Evolutionary conservation across 495 filamentous ascomycete genomes (phyloP), one percentile per base, ranked within the genome.

Genomic region (Xylaria flabelliformis): DNA sequence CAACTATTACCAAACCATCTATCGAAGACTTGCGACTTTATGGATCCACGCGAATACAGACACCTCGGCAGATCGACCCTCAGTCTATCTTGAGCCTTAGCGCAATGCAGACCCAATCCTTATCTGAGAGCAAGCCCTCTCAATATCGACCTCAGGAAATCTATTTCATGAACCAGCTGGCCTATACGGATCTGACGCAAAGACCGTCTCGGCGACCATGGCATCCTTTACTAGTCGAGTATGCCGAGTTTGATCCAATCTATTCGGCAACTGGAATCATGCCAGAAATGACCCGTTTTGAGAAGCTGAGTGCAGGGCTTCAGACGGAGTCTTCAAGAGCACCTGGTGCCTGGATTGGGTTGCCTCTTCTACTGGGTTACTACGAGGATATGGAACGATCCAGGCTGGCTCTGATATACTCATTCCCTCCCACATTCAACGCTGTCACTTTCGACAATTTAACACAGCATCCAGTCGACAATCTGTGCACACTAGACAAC

Each of bases 371-470:
- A 69, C 79, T 97, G 34, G 94, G 93, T n/a, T 97, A 94, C 79
- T 93, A 92, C 73, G 89, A 95, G 77, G 94, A 97, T 78, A 88
- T 92, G 74, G 86, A 87, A 8, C 87, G 93, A 77, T 90, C 92
- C 13, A 88, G 93, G 10, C 91, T 93, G 78, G 94, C 92, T 29
- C 86, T 97, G 59, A 87, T 97, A 63, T 97, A 94, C 75, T 90
- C 93, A 66, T 90, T 97, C 76, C 94, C 94, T 0, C 84, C 88
- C 9, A 88, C 83, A 56, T 87, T 89, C 77, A 86, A 88, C 67
- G 85, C 86, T 24, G 82, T 91, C 26, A 86, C 90, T 46, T 88
- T 90, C 59, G 85, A 88, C 12, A 80, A 80, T 19, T 72, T 82
- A 26, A 85, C 82, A 8, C 83, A 84, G 59, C 82, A 85, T 51